phyloP scores from a whole-genome alignment of 768 basidiomycete genomes.

The Grammothele lineata region DNA sequence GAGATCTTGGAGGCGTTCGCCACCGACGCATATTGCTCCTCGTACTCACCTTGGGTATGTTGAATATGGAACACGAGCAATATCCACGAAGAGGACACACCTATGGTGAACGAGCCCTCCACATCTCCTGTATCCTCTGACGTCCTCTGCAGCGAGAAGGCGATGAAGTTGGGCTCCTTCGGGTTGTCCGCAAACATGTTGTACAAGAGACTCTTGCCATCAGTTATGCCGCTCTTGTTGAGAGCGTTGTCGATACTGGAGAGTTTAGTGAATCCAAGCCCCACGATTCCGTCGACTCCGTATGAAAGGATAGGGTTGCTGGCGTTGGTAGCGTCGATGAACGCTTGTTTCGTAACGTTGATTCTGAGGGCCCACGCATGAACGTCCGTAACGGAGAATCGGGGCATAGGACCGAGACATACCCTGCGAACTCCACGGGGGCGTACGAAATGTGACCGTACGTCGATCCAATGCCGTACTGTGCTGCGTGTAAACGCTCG shows the following conservation, averaged over 20 bases:
- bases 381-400: background rate
- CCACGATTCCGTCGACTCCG: conserved; percentile 67
- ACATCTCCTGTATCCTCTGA: conserved; percentile 49
- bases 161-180: conserved; percentile 73
- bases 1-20: conserved; percentile 55
- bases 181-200: conserved; percentile 72
- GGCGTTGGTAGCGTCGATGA: conserved; percentile 58
- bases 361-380: conserved; percentile 38
- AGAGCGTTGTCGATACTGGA: conserved; percentile 59
- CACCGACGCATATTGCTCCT: conserved; percentile 57
- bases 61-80: background rate
- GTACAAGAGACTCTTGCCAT: conserved; percentile 68
- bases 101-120: conserved; percentile 69
- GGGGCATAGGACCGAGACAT: conserved; percentile 18
- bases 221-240: conserved; percentile 55
- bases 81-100: conserved; percentile 30
- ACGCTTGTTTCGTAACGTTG: conserved; percentile 63
- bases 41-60: conserved; percentile 52
- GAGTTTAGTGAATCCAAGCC: conserved; percentile 74
- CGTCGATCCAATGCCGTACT: conserved; percentile 86
- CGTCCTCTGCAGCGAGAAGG: conserved; percentile 66
- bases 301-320: conserved; percentile 70
- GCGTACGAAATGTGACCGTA: conserved; percentile 60
- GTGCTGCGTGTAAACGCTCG: background rate
- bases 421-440: conserved; percentile 69